These are phyloP conservation scores for Volvox carteri DNA, from an alignment of 163 green algal species.

Conservation along the genomic window DNA sequence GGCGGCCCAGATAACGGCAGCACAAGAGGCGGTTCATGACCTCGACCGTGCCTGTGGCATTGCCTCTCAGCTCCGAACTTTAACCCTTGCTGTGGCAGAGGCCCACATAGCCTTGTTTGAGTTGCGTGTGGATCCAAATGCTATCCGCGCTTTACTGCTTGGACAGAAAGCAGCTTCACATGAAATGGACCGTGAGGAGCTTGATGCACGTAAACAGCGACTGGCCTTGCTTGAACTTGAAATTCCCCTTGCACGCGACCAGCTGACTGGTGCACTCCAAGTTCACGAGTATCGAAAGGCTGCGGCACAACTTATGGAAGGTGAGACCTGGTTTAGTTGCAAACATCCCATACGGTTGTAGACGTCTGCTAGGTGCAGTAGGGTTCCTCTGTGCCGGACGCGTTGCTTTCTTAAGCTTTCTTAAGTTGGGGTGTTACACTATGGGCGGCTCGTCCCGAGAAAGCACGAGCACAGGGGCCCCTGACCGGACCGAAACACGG, in stretches of 20 bases:
- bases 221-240: conserved; percentile 8
- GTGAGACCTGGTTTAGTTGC: too few species aligned
- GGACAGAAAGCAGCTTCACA: not conserved
- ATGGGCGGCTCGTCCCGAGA: too few species aligned
- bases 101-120: conserved; percentile 26
- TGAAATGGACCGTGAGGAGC: not conserved
- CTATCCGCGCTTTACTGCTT: not conserved
- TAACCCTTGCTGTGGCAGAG: not conserved
- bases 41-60: conserved; percentile 18
- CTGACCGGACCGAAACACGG: too few species aligned
- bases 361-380: too few species aligned
- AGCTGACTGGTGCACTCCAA: conserved; percentile 24
- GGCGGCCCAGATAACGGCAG: not conserved
- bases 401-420: too few species aligned
- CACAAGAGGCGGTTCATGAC: not conserved
- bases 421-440: too few species aligned
- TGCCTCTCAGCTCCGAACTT: conserved; percentile 8
- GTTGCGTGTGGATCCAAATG: not conserved
- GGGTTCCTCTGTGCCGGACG: too few species aligned
- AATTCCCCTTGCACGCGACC: conserved; percentile 16
- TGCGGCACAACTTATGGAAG: conserved; percentile 3
- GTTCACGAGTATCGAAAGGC: conserved; percentile 35
- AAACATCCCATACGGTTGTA: too few species aligned
- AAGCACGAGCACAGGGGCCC: too few species aligned
- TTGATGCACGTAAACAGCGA: not conserved